phyloP scores from a whole-genome alignment of 768 basidiomycete genomes.

The Leccinum rimulosum region DNA sequence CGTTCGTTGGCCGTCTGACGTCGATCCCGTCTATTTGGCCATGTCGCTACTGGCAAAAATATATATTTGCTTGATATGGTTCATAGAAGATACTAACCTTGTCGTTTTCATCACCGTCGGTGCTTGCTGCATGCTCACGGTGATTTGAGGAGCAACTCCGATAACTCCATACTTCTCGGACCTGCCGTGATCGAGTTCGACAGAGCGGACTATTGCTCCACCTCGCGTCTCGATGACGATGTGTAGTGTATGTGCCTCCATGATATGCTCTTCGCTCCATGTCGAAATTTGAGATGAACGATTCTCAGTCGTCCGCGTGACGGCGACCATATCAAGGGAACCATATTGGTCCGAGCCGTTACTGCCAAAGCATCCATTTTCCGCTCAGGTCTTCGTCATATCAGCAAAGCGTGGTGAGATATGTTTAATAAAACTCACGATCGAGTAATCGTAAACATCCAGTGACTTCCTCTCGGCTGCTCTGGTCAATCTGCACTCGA shows the following conservation, averaged over 20 bases:
- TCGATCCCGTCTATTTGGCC: not conserved
- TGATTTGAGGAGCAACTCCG: slow-evolving; percentile 1
- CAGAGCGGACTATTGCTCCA: not conserved
- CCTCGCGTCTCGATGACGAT: not conserved
- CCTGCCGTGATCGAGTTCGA: not conserved
- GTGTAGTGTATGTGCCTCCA: not conserved
- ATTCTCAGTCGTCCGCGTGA: not conserved
- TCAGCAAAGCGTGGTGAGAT: not conserved
- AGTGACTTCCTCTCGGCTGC: not conserved
- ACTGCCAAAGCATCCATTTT: not conserved
- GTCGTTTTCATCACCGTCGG: not conserved
- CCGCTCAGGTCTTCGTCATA: not conserved
- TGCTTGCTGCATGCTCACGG: not conserved
- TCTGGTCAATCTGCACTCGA: not conserved
- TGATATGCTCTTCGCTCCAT: not conserved
- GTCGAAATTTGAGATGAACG: not conserved
- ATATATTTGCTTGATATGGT: not conserved
- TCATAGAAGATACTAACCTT: not conserved
- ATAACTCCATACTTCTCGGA: not conserved
- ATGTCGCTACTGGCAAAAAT: not conserved
- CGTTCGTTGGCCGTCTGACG: not conserved
- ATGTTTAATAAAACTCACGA: not conserved
- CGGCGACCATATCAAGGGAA: not conserved
- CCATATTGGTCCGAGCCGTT: not conserved
- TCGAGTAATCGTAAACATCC: not conserved